Evolutionary conservation across 2,329 filamentous ascomycete species (phyloP).

Genomic region (Cordyceps tenuipes): DNA sequence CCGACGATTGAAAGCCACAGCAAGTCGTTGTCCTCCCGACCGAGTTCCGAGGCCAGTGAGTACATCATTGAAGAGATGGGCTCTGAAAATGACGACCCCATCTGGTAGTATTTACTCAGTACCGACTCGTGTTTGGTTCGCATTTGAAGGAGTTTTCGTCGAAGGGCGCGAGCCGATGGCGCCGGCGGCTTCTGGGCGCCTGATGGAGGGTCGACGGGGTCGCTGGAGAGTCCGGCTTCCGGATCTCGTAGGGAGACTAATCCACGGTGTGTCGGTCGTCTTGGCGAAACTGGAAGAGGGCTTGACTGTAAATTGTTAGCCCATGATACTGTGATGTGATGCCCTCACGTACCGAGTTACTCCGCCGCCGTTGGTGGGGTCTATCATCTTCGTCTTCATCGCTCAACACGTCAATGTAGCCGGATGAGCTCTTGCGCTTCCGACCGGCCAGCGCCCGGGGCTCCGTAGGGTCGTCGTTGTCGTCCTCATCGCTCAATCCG

Average conservation of each 20-base stretch:
- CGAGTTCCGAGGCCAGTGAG: slow-evolving; percentile 86
- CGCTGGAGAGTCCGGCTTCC: slow-evolving; percentile 38
- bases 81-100: slow-evolving; percentile 87
- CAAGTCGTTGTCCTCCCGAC: slow-evolving; percentile 92
- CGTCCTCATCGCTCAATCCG: slow-evolving; percentile 50
- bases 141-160: slow-evolving; percentile 65
- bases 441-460: slow-evolving; percentile 46
- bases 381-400: slow-evolving; percentile 63
- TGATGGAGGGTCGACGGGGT: slow-evolving; percentile 45
- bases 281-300: slow-evolving; percentile 57
- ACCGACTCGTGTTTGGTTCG: slow-evolving; percentile 69
- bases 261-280: slow-evolving; percentile 50
- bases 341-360: slow-evolving; percentile 63
- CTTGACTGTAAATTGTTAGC: slow-evolving; percentile 40
- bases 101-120: slow-evolving; percentile 73
- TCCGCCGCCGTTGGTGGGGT: slow-evolving; percentile 72
- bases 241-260: slow-evolving; percentile 47
- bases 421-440: slow-evolving; percentile 76
- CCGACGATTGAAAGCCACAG: slow-evolving; percentile 94
- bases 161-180: slow-evolving; percentile 63
- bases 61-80: slow-evolving; percentile 93
- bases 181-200: slow-evolving; percentile 50
- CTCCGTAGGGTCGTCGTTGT: slow-evolving; percentile 33
- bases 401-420: slow-evolving; percentile 61
- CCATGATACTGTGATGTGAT: neutral